phyloP scores from a whole-genome alignment of 306 rosid genomes.

The Heteromeles arbutifolia region DNA sequence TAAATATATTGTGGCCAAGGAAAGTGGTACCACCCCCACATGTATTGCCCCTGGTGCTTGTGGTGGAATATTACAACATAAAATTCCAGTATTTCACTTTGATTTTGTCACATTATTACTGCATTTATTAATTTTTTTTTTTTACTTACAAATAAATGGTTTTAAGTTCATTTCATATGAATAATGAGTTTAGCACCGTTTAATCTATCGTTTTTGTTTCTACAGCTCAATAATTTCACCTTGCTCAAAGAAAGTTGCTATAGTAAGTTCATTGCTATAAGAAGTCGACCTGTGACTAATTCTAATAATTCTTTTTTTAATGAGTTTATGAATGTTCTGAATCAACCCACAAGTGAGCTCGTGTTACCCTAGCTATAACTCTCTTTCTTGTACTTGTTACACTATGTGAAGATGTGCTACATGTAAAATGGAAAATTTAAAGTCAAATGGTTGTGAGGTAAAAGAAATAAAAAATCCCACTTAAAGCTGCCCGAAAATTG shows the following conservation, averaged over 20 bases:
- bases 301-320: too few species aligned
- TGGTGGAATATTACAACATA: background rate
- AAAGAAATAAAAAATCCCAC: background rate
- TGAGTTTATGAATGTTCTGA: too few species aligned
- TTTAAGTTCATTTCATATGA: background rate
- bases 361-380: background rate
- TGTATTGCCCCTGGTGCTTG: conserved; percentile 1
- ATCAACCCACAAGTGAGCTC: background rate
- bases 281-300: too few species aligned
- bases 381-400: background rate
- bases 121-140: too few species aligned
- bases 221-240: background rate
- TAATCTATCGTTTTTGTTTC: background rate
- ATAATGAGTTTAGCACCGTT: too few species aligned
- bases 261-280: background rate
- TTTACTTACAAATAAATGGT: too few species aligned
- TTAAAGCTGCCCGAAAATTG: conserved; percentile 2
- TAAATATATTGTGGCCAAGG: background rate
- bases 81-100: background rate
- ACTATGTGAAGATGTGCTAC: background rate
- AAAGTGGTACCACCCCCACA: conserved; percentile 13
- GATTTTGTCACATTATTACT: background rate
- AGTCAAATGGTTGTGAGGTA: conserved; percentile 22
- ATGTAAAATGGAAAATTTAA: conserved; percentile 3
- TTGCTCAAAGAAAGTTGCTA: background rate